Percentiles rank a stretch among this genome's conserved stretches.
These are phyloP conservation scores for Pseudomonodictys pantanalensis DNA, from an alignment of 495 filamentous ascomycete genomes.

Conservation along the genomic window DNA sequence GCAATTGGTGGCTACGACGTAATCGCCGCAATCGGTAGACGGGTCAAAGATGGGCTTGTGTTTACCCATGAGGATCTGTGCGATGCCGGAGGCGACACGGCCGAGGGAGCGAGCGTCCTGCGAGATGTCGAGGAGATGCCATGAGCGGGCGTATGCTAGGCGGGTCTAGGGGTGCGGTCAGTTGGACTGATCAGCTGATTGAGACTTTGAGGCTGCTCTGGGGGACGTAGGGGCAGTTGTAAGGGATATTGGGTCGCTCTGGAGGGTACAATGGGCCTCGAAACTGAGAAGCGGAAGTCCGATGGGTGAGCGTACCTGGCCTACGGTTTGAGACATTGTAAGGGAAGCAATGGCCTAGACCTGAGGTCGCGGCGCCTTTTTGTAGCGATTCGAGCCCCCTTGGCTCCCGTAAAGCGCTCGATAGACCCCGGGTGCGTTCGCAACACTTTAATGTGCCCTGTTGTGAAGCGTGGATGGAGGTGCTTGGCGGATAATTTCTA, in stretches of 20 bases:
- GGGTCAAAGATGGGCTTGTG: conserved; percentile 97
- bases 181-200: not conserved
- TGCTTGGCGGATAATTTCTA: conserved; percentile 18
- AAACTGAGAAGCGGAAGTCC: not conserved
- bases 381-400: conserved; percentile 2
- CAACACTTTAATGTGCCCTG: not conserved
- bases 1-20: conserved; percentile 91
- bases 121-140: conserved; percentile 85
- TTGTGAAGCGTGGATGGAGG: conserved; percentile 14
- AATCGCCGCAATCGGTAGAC: conserved; percentile 96
- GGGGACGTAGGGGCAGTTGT: not conserved
- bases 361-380: not conserved
- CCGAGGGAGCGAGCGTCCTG: conserved; percentile 62
- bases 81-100: conserved; percentile 87
- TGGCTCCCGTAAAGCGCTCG: not conserved
- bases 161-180: conserved; percentile 62
- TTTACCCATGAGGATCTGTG: conserved; percentile 93
- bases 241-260: not conserved
- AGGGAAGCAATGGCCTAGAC: conserved; percentile 6
- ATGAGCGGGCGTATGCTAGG: conserved; percentile 90
- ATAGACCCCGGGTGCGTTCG: not conserved
- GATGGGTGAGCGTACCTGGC: conserved; percentile 51
- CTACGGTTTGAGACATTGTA: conserved; percentile 66
- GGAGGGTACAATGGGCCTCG: not conserved
- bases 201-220: not conserved